These are phyloP conservation scores for Gynochthodes officinalis DNA, from an alignment of 257 asterid genomes.

Conservation along the genomic window DNA sequence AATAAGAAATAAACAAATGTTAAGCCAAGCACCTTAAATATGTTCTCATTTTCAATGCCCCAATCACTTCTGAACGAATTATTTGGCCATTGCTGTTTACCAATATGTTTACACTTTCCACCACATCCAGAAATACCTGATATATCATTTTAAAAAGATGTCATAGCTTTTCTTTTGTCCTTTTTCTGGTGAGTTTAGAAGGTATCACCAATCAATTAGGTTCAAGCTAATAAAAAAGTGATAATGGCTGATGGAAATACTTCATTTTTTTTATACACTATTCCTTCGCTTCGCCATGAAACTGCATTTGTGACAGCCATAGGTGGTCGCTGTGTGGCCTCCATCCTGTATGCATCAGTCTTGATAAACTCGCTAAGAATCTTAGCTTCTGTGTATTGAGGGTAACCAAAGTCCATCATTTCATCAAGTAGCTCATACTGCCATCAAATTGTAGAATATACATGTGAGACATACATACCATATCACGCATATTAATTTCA, in stretches of 20 bases:
- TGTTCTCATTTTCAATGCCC: conserved; percentile 50
- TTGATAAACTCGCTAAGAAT: conserved; percentile 97
- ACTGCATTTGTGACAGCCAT: conserved; percentile 99
- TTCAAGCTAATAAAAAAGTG: conserved; percentile 5
- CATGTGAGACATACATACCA: conserved; percentile 2
- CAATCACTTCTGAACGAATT: conserved; percentile 45
- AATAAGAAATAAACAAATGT: not conserved
- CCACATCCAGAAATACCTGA: conserved; percentile 53
- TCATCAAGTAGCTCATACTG: conserved; percentile 98
- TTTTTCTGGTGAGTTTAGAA: not conserved
- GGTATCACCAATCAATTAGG: not conserved
- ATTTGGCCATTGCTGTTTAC: conserved; percentile 52
- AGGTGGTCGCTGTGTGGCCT: conserved; percentile 97
- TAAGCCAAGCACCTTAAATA: conserved; percentile 38
- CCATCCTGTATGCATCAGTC: conserved; percentile 99
- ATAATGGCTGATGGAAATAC: conserved; percentile 31
- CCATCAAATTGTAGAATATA: not conserved
- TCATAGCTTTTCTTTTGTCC: not conserved
- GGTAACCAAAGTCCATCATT: conserved; percentile 99
- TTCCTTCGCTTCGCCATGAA: conserved; percentile 99
- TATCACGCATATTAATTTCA: not conserved
- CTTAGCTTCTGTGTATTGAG: conserved; percentile 97
- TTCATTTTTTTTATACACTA: conserved; percentile 88
- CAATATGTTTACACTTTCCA: conserved; percentile 46
- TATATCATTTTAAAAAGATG: conserved; percentile 2